Conservation (phyloP, 2,329 filamentous ascomycete species). For the Aureobasidium subglaciale region DNA sequence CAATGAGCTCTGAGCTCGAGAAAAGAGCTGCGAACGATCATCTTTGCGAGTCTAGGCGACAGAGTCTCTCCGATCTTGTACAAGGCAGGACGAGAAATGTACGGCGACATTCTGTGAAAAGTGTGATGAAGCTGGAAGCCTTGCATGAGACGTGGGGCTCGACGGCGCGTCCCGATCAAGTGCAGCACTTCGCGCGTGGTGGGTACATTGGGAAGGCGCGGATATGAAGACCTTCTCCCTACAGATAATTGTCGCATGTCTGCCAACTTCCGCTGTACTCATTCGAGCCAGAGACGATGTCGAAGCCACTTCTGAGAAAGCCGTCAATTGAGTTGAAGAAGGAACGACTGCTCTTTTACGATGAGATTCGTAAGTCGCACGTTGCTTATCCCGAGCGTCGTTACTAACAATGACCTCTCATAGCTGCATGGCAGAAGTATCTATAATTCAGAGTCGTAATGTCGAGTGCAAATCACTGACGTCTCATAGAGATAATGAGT, state of each 20-base stretch:
- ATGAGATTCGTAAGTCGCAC: constrained; percentile 13
- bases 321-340: neutral
- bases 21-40: too few relatives aligned
- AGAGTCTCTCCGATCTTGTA: too few relatives aligned
- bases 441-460: neutral
- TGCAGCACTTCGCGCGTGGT: too few relatives aligned
- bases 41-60: too few relatives aligned
- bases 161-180: neutral
- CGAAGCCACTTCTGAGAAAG: neutral
- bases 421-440: constrained; percentile 15
- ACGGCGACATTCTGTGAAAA: too few relatives aligned
- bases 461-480: neutral
- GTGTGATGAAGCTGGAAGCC: too few relatives aligned
- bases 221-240: neutral
- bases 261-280: neutral
- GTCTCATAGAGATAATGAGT: constrained; percentile 11
- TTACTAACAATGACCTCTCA: neutral
- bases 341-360: constrained; percentile 7
- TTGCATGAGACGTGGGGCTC: too few relatives aligned
- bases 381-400: neutral
- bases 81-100: too few relatives aligned
- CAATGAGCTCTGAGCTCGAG: too few relatives aligned
- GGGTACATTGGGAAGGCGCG: neutral
- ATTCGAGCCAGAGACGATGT: neutral
- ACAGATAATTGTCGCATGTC: neutral